Conservation (phyloP, 2,329 filamentous ascomycete species). For the Colletotrichum eleusines region DNA sequence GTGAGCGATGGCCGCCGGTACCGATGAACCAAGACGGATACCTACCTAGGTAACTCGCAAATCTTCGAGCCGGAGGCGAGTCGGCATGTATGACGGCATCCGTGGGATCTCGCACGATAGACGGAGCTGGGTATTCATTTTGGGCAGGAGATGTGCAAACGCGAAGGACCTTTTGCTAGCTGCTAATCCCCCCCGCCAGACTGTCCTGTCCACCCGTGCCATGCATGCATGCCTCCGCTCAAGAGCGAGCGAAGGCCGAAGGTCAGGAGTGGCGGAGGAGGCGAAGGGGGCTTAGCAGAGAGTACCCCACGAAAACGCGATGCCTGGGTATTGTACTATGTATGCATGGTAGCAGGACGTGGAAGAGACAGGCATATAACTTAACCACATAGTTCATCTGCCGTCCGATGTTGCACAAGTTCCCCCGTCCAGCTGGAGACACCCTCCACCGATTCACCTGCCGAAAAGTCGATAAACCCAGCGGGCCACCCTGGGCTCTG, state of each 20-base stretch:
- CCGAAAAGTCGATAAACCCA: constrained; percentile 36
- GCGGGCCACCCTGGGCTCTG: constrained; percentile 1
- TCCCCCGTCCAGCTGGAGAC: constrained; percentile 3
- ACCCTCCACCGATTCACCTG: constrained; percentile 25
- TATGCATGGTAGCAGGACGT: too few species aligned
- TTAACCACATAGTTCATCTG: not conserved
- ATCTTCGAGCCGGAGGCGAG: not conserved
- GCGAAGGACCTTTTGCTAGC: constrained; percentile 39
- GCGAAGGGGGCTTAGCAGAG: not conserved
- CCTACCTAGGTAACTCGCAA: not conserved
- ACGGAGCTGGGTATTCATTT: not conserved
- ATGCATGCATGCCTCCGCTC: not conserved
- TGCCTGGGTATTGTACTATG: too few species aligned
- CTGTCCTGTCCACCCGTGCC: not conserved
- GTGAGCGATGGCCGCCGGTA: not conserved
- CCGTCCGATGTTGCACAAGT: constrained; percentile 18
- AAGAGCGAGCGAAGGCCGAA: not conserved
- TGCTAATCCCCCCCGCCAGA: constrained; percentile 20
- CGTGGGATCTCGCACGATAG: not conserved
- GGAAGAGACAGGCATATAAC: too few species aligned
- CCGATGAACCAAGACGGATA: too few species aligned
- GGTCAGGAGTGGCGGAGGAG: not conserved
- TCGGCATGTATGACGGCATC: not conserved
- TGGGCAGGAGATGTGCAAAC: constrained; percentile 19
- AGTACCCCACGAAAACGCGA: too few species aligned